Conservation (phyloP, 352 stramenopile species). For the Aphanomyces invadans region DNA sequence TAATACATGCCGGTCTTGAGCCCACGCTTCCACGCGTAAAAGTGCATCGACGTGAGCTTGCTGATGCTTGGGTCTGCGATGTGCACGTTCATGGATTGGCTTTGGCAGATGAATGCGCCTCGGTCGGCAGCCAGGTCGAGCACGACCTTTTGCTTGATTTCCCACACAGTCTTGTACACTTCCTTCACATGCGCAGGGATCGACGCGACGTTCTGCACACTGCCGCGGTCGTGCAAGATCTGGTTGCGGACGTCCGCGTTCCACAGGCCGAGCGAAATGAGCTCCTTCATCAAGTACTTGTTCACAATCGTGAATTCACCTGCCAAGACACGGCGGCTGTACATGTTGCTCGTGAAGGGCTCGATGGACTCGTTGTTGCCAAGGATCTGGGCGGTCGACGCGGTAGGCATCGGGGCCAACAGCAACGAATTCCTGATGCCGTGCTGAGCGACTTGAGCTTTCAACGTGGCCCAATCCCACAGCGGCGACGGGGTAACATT, state of each 20-base stretch:
- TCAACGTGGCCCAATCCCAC: slow-evolving; percentile 95
- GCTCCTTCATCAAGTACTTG: slow-evolving; percentile 97
- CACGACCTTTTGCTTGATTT: slow-evolving; percentile 97
- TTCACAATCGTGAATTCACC: slow-evolving; percentile 99
- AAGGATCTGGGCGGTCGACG: slow-evolving; percentile 98
- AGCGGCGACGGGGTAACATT: slow-evolving; percentile 87
- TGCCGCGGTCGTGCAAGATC: slow-evolving; percentile 96
- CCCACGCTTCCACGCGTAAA: slow-evolving; percentile 99
- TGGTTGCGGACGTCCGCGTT: slow-evolving; percentile 96
- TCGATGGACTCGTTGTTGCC: slow-evolving; percentile 99
- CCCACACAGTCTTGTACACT: slow-evolving; percentile 99
- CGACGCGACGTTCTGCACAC: slow-evolving; percentile 87
- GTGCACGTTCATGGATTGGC: slow-evolving; percentile 97
- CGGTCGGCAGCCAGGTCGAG: slow-evolving; percentile 98
- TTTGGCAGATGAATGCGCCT: slow-evolving; percentile 98
- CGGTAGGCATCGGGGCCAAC: slow-evolving; percentile 99
- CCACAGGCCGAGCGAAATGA: slow-evolving; percentile 95
- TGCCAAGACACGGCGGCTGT: slow-evolving; percentile 96
- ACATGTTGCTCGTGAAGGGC: slow-evolving; percentile 99
- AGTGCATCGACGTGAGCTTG: slow-evolving; percentile 99
- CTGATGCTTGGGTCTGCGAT: slow-evolving; percentile 96
- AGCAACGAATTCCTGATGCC: slow-evolving; percentile 98
- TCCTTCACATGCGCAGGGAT: slow-evolving; percentile 84
- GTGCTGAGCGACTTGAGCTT: slow-evolving; percentile 89
- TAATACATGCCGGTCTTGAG: slow-evolving; percentile 99